Conservation (phyloP, 345 rosid species). For the Bruguiera parviflora region DNA sequence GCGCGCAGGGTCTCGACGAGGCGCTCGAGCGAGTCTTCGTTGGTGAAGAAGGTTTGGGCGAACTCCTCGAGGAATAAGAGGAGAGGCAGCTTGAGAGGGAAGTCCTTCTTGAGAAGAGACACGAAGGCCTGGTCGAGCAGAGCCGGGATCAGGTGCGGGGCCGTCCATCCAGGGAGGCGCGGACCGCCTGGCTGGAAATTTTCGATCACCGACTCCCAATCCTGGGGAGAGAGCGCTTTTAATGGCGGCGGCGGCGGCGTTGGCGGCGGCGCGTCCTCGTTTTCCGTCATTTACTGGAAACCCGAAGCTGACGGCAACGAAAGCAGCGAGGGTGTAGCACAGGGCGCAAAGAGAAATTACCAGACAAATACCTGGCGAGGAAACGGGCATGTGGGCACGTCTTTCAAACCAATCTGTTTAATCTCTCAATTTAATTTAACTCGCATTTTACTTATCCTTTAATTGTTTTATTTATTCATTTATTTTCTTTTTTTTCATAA, state of each 20-base stretch:
- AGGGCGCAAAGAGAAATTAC: no score
- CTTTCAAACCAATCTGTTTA: no score
- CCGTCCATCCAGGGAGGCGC: slow-evolving; percentile 51
- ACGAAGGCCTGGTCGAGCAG: slow-evolving; percentile 61
- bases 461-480: no score
- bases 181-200: slow-evolving; percentile 70
- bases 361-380: no score
- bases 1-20: slow-evolving; percentile 63
- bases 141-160: slow-evolving; percentile 34
- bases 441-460: no score
- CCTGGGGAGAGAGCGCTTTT: slow-evolving; percentile 48
- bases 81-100: slow-evolving; percentile 66
- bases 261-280: neutral
- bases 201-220: slow-evolving; percentile 77
- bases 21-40: slow-evolving; percentile 40
- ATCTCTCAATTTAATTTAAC: no score
- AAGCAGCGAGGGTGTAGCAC: no score
- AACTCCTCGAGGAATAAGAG: slow-evolving; percentile 77
- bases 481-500: no score
- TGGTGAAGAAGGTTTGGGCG: slow-evolving; percentile 27
- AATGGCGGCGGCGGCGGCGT: slow-evolving; percentile 1
- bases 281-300: slow-evolving; percentile 16
- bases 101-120: slow-evolving; percentile 61
- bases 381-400: no score
- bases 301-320: neutral